Evolutionary conservation across 116 monocot genomes (phyloP).

Genomic region (Posidonia oceanica): DNA sequence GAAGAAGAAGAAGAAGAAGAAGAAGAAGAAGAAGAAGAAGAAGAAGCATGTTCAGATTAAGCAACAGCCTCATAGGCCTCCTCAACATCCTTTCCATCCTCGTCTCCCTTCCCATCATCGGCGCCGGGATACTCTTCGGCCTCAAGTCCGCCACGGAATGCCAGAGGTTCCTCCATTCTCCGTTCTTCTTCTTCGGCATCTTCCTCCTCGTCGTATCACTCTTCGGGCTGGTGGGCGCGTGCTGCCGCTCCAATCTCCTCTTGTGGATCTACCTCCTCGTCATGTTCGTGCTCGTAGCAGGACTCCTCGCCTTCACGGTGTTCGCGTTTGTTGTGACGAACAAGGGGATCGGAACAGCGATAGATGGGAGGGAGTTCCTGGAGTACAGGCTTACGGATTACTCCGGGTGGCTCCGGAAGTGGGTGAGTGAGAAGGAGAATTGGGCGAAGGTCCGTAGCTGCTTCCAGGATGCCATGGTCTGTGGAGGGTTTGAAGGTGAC

Average conservation of each 20-base stretch:
- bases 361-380: slow-evolving; percentile 4
- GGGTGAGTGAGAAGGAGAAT: slow-evolving; percentile 4
- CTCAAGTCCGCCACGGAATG: slow-evolving; percentile 7
- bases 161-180: slow-evolving; percentile 14
- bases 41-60: slow-evolving; percentile 17
- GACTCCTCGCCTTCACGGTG: slow-evolving; percentile 11
- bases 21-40: slow-evolving; percentile 4
- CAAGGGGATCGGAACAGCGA: slow-evolving; percentile 12
- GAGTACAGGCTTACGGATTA: slow-evolving; percentile 21
- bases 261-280: slow-evolving; percentile 28
- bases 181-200: slow-evolving; percentile 14
- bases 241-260: slow-evolving; percentile 18
- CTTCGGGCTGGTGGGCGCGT: slow-evolving; percentile 22
- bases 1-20: slow-evolving; percentile 22
- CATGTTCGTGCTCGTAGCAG: slow-evolving; percentile 21
- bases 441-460: slow-evolving; percentile 25
- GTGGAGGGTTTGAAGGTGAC: slow-evolving; percentile 2
- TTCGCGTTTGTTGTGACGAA: slow-evolving; percentile 24
- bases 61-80: slow-evolving; percentile 11
- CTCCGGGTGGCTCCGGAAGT: slow-evolving; percentile 18
- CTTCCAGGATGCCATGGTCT: slow-evolving; percentile 14
- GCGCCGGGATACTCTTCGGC: not conserved
- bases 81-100: slow-evolving; percentile 11
- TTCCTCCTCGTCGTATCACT: slow-evolving; percentile 17
- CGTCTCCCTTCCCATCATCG: slow-evolving; percentile 10